These are phyloP conservation scores for Gynochthodes officinalis DNA, from an alignment of 257 asterid genomes.

Conservation along the genomic window DNA sequence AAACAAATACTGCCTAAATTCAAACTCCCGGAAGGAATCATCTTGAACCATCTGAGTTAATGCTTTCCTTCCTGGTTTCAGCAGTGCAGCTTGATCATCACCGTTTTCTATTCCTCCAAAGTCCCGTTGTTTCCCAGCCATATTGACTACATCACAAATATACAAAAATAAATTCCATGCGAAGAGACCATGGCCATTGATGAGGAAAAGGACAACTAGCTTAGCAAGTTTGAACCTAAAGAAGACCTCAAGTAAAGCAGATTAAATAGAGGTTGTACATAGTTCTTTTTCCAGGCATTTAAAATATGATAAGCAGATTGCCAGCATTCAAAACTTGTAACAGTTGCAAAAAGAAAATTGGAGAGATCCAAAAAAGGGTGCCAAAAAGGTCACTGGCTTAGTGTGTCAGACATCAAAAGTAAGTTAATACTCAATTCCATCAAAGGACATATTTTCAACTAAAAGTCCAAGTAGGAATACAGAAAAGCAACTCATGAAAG, in stretches of 20 bases:
- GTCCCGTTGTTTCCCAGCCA: slow-evolving; percentile 66
- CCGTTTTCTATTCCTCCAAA: slow-evolving; percentile 88
- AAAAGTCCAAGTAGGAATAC: neutral
- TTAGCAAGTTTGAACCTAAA: neutral
- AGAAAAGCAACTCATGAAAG: neutral
- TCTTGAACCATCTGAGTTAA: slow-evolving; percentile 82
- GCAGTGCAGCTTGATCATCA: slow-evolving; percentile 87
- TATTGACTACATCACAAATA: slow-evolving; percentile 50
- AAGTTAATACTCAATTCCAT: neutral
- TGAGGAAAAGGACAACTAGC: neutral
- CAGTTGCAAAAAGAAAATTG: slow-evolving; percentile 1
- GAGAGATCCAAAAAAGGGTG: neutral
- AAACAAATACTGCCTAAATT: slow-evolving; percentile 96
- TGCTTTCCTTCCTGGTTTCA: slow-evolving; percentile 68
- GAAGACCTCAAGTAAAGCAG: neutral
- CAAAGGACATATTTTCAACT: neutral
- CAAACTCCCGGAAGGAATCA: slow-evolving; percentile 94
- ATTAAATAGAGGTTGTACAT: neutral
- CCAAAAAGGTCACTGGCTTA: neutral
- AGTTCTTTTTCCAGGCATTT: neutral
- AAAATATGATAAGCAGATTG: neutral
- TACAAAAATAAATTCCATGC: slow-evolving; percentile 15
- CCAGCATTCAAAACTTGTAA: neutral
- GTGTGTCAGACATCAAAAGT: neutral
- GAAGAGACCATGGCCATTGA: neutral